Evolutionary conservation across 257 asterid genomes (phyloP), one percentile per base, ranked within the genome.

Genomic region (Ilex asprella): DNA sequence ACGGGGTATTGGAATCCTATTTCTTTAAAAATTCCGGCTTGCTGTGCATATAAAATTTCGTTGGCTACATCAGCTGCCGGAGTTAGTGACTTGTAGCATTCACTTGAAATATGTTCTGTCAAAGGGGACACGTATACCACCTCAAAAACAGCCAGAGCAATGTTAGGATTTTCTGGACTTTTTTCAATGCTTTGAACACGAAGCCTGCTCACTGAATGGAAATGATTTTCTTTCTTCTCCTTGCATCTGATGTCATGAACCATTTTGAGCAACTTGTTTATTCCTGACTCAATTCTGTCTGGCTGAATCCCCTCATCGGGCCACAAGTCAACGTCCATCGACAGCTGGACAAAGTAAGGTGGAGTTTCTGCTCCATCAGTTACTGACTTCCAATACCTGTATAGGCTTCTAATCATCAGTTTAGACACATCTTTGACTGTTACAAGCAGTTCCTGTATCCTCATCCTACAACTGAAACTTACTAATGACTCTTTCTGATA

Each of bases 291-390:
- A 39, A 93, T 86, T 75, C 95, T 89, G 73, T 93, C 99, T 3
- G 99, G 99, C 64, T 93, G 99, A 71, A 93, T 87, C 75, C 99
- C 99, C 75, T 89, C 95, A 69, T 89, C 95, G 59, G 99, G 99
- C 97, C 99, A 93, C 53, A 50, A 43, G 61, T 84, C 80, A 58
- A 89, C 99, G 67, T 85, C 95, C 86, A 93, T 78, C 44, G 99
- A 93, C 81, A 93, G 71, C 67, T 93, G 99, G 61, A 93, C 90
- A 76, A 93, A 93, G 82, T 93, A 87, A 11, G 99, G 99, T 62
- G 99, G 99, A 55, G 97, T 84, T 76, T 93, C 99, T 35, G 96
- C 99, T 82, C 85, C 99, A 79, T 85, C 97, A 9, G 96, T 93
- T 73, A 93, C 76, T 53, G 97, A 89, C 77, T 93, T 93, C 99